These are phyloP conservation scores for Lactarius tabidus DNA, from an alignment of 768 basidiomycete genomes.

Conservation along the genomic window DNA sequence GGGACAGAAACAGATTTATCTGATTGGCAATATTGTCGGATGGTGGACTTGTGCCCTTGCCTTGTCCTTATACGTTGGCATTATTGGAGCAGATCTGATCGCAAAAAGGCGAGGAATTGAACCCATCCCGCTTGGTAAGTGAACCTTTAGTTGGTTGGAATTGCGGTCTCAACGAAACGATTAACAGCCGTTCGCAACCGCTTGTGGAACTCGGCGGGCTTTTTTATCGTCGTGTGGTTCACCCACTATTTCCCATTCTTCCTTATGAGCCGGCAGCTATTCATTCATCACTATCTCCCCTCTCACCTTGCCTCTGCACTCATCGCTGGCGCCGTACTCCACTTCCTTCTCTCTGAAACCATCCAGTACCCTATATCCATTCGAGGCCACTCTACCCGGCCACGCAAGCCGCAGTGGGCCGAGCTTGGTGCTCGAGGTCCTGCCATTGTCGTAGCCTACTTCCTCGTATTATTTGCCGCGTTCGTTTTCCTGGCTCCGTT, in stretches of 20 bases:
- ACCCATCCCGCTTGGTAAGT: slow-evolving; percentile 85
- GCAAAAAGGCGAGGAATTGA: slow-evolving; percentile 81
- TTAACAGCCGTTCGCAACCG: slow-evolving; percentile 82
- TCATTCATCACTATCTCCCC: slow-evolving; percentile 97
- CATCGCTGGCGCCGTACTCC: slow-evolving; percentile 87
- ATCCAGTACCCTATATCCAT: slow-evolving; percentile 89
- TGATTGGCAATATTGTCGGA: slow-evolving; percentile 89
- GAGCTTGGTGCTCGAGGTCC: slow-evolving; percentile 80
- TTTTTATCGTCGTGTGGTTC: slow-evolving; percentile 92
- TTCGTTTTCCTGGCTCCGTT: slow-evolving; percentile 80
- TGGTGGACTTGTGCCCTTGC: slow-evolving; percentile 94
- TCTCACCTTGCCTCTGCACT: slow-evolving; percentile 92
- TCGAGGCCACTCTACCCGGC: slow-evolving; percentile 59
- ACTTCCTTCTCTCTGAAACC: slow-evolving; percentile 84
- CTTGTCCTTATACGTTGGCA: slow-evolving; percentile 83
- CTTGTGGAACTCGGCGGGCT: slow-evolving; percentile 91
- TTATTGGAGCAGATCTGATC: slow-evolving; percentile 84
- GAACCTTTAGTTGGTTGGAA: background rate
- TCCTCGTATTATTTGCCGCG: slow-evolving; percentile 56
- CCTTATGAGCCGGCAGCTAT: slow-evolving; percentile 94
- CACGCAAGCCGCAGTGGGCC: slow-evolving; percentile 45
- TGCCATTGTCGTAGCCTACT: slow-evolving; percentile 53
- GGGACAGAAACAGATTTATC: slow-evolving; percentile 87
- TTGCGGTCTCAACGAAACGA: slow-evolving; percentile 11
- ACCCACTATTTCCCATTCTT: slow-evolving; percentile 98